Base-by-base conservation (phyloP, 495 filamentous ascomycete genomes). In the Penicillium crystallinum region DNA sequence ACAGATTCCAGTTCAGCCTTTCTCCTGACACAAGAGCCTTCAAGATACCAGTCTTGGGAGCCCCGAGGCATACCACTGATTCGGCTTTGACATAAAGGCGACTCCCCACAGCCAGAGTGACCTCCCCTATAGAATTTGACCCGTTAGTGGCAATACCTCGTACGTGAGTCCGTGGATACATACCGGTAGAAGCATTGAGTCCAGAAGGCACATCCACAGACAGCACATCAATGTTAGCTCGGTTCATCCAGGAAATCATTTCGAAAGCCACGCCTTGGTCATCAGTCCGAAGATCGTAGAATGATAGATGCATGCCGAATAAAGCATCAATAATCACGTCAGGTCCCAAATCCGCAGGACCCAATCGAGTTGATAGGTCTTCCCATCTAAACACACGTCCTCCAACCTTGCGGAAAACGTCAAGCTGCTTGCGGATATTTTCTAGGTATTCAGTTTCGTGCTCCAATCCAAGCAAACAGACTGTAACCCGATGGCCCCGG, bases 261-360 rank as follows among this genome's bases (percentile, higher is more conserved):
- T 90, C 86, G 57, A 87, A 90, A 3, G 88, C 89, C 3, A 83
- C 83, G 0, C 83, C 87, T 64, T 91, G 89, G 55, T 96, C 89
- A 35, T 88, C 86, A 9, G 81, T 87, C 18, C 86, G 75, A 23
- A 96, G 75, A 47, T 91, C 88, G 34, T 96, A 89, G 58, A 95
- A 95, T 8, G 83, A 81, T 38, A 89, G 77, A 44, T 91, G 88
- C 46, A 90, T 84, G 17, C 89, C 89, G 3, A 98, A 80, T 15
- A 98, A 68, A 2, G 90, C 91, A 69, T 98, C 93, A 29, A 98
- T 76, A 46, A 97, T 88, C 45, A 97, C 69, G 39, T 91, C 89
- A 2, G 90, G 79, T 1, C 82, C 75, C 29, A 80, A 70, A 42
- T 87, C 79, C 4, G 80, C 64, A 10, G 71, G 72, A 47, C 81